Evolutionary conservation across 192 early-diverging fungal species (phyloP), one percentile per base, ranked within the genome.

Genomic region (Coemansia asiatica): DNA sequence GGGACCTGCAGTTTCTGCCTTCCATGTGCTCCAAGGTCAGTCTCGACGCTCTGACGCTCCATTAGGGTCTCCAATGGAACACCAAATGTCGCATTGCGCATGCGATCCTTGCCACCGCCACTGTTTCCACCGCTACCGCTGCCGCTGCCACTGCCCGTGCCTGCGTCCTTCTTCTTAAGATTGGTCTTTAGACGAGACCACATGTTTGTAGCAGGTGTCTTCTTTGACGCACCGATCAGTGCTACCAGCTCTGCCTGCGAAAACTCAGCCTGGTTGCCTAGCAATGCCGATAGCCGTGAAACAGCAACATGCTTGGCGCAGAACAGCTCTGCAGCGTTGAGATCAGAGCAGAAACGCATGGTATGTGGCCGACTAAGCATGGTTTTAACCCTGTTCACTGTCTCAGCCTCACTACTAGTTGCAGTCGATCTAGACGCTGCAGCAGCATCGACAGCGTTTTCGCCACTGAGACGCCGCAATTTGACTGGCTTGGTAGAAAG

Each of bases 301-400:
- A 93, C 90, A 13, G 95, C 96, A 29, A 92, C 79, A 53, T 95
- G 93, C 49, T 91, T 88, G 22, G 93, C 89, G 33, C 90, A 90
- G 75, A 95, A 89, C 49, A 88, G 84, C 63, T 92, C 90, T n/a
- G 95, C 75, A 7, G 90, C 91, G 56, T 79, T 79, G 57, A 83
- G 77, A 38, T 83, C 82, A n/a, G 76, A 79, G 27, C 72, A 60
- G 56, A 69, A 82, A 22, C 78, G 72, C 73, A 80, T 74, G 5
- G 78, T 80, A 59, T 80, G 78, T 58, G 78, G 66, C 28, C 72
- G 72, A 21, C 78, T 80, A 61, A 80, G 72, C 78, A 80, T 80
- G 69, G 18, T 68, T 66, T 75, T 80, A 36, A 80, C 68, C 61
- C 67, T 80, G 54, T 61, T 61, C 16, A 57, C 78, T 0, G 78